Conservation (phyloP, 208 protist genomes). For the Leishmania mexicana region DNA sequence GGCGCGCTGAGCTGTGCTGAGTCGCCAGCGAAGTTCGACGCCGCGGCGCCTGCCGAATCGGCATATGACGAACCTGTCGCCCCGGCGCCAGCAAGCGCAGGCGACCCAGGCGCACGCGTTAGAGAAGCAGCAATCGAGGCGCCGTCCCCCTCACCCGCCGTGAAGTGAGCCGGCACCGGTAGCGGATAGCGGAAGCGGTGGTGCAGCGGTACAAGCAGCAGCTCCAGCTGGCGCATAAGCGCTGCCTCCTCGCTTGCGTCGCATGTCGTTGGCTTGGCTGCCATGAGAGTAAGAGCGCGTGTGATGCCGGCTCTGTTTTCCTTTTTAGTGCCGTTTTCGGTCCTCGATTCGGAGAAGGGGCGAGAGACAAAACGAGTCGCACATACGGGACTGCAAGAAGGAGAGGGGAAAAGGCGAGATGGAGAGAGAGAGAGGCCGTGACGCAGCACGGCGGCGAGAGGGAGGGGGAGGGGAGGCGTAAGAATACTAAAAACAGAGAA, state of each 20-base stretch:
- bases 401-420: neutral
- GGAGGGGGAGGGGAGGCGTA: neutral
- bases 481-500: neutral
- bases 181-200: conserved; percentile 56
- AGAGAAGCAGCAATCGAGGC: neutral
- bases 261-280: neutral
- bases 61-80: neutral
- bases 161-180: conserved; percentile 29
- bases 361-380: neutral
- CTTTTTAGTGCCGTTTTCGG: neutral
- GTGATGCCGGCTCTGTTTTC: neutral
- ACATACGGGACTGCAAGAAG: too few species aligned
- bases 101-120: neutral
- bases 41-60: neutral
- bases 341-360: neutral
- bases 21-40: neutral
- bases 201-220: conserved; percentile 48
- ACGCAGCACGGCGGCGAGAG: neutral
- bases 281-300: conserved; percentile 4
- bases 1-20: conserved; percentile 4
- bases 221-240: conserved; percentile 48
- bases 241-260: conserved; percentile 20
- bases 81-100: neutral
- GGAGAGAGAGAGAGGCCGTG: neutral
- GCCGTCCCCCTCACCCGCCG: neutral